Evolutionary conservation across 306 rosid species (phyloP).

Genomic region (Senna siamea): DNA sequence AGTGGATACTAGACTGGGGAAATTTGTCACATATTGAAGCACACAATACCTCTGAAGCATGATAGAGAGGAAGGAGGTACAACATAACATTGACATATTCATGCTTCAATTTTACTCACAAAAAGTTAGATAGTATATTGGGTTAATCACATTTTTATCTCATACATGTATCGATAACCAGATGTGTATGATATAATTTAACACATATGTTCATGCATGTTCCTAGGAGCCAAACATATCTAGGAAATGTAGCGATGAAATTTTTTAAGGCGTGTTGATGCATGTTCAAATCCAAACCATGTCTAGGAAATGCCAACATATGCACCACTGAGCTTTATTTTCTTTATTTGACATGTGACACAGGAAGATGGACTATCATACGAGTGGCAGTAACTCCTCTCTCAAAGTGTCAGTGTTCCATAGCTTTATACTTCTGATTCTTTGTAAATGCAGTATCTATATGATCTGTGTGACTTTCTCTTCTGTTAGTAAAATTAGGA

Average conservation of each 20-base stretch:
- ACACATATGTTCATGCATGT: background rate
- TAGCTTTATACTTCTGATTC: background rate
- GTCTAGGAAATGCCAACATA: background rate
- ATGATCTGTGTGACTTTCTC: background rate
- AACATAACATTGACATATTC: background rate
- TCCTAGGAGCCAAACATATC: too few species aligned
- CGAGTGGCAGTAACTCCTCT: slow-evolving; percentile 8
- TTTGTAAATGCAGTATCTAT: background rate
- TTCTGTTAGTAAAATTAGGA: background rate
- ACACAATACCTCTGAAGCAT: background rate
- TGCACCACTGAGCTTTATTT: background rate
- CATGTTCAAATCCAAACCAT: background rate
- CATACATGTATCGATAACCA: background rate
- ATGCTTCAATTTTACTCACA: background rate
- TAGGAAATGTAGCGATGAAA: background rate
- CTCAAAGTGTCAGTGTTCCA: slow-evolving; percentile 2
- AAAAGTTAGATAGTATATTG: background rate
- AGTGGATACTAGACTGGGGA: background rate
- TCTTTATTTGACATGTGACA: slow-evolving; percentile 7
- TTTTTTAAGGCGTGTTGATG: background rate
- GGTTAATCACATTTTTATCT: background rate
- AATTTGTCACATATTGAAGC: background rate
- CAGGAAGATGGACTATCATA: slow-evolving; percentile 23
- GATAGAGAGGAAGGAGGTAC: background rate
- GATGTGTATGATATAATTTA: background rate